Percentiles rank a stretch among this genome's conserved stretches.
Conservation (phyloP, 176 grass and related monocot genomes). For the Oryza longistaminata region DNA sequence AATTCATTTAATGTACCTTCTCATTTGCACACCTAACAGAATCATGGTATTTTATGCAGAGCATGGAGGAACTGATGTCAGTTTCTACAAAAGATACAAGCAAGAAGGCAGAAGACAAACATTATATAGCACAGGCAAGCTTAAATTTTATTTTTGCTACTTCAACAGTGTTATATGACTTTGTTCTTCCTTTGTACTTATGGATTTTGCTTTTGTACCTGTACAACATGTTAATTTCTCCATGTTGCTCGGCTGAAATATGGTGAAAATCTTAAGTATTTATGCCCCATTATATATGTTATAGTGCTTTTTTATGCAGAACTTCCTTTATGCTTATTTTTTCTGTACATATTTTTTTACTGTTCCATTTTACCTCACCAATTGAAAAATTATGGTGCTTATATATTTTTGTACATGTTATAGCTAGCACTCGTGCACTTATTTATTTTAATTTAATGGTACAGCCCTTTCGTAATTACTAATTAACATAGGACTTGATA, state of each 20-base stretch:
- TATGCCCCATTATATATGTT: not conserved
- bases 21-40: constrained; percentile 13
- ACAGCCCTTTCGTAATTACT: not conserved
- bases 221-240: not conserved
- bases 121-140: constrained; percentile 51
- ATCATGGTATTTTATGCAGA: constrained; percentile 51
- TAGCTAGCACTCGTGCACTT: not conserved
- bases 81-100: constrained; percentile 55
- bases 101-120: constrained; percentile 47
- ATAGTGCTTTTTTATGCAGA: not conserved
- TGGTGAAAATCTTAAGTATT: constrained; percentile 5
- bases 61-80: constrained; percentile 81
- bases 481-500: constrained; percentile 4
- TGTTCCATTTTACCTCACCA: not conserved
- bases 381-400: constrained; percentile 9
- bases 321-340: not conserved
- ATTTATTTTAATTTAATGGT: not conserved
- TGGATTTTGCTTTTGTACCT: constrained; percentile 18
- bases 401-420: constrained; percentile 16
- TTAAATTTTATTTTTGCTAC: not conserved
- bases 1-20: constrained; percentile 11
- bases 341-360: not conserved
- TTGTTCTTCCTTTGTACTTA: constrained; percentile 18
- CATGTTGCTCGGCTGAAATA: not conserved
- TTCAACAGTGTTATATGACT: not conserved